Base-by-base conservation (phyloP, 2,329 filamentous ascomycete genomes). In the Fusarium sp. region DNA sequence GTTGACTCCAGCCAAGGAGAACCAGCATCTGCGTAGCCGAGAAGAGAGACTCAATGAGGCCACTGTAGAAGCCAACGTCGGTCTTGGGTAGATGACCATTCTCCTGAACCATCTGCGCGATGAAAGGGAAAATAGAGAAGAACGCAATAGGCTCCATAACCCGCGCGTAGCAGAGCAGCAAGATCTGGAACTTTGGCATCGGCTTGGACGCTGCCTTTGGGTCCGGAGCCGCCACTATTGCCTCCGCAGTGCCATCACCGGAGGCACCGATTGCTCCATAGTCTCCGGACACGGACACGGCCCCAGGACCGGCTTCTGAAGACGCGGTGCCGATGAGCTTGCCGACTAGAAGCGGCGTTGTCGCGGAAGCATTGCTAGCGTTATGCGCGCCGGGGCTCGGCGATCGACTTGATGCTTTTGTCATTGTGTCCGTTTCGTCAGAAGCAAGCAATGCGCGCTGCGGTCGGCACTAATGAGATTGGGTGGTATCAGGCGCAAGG, bases 51-150 rank as follows among this genome's bases (percentile, higher is more conserved):
- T 90, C 88, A 75, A 95, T 93, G 14, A 94, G 80, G 3, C 92
- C 92, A 58, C 84, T 88, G 81, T 93, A 95, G 80, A 94, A 95
- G 3, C 92, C 92, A 5, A 93, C 88, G 75, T 93, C 89, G n/a
- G 84, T 79, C 44, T 87, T 81, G 2, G 83, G 76, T 3, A 95
- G 78, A 13, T 82, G 73, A 11, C 91, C 91, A 60, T 89, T 90
- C 57, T 86, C 82, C 76, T 87, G 82, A 37, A 92, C 88, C 92
- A 95, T 95, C 74, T 90, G 82, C 73, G 89, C 92, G 78, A 96
- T 86, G 78, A 92, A 95, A 1, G 92, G 91, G 72, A 95, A 92
- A 76, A 95, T 93, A 75, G 85, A 88, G 81, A 94, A 95, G 81
- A 93, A 95, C n/a, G 91, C 90, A 40, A 94, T 85, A 1, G 92